phyloP scores from a whole-genome alignment of 257 asterid species.

The Dorcoceras hygrometricum region DNA sequence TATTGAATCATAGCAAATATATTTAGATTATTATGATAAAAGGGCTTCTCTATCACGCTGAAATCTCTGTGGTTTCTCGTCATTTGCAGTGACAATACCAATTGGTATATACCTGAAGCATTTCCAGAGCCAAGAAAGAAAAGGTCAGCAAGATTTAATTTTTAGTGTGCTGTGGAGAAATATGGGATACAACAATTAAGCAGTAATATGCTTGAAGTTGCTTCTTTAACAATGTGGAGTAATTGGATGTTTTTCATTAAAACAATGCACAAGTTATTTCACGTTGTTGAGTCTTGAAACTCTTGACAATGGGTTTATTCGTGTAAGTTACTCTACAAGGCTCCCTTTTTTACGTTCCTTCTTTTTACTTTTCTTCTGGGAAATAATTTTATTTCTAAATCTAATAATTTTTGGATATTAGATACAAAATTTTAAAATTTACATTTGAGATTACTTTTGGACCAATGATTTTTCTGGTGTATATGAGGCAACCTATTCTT shows the following conservation, averaged over 20 bases:
- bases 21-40: constrained; percentile 13
- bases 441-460: too few species aligned
- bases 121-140: constrained; percentile 18
- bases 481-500: constrained; percentile 33
- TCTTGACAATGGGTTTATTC: constrained; percentile 22
- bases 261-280: constrained; percentile 27
- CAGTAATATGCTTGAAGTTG: too few species aligned
- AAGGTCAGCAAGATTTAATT: neutral
- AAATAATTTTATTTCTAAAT: neutral
- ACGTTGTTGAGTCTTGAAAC: constrained; percentile 25
- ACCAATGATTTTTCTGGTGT: too few species aligned
- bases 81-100: constrained; percentile 20
- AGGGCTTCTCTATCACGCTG: constrained; percentile 27
- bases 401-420: neutral
- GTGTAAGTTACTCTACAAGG: constrained; percentile 15
- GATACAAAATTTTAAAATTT: neutral
- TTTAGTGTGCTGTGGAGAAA: too few species aligned
- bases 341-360: neutral
- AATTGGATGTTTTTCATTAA: constrained; percentile 25
- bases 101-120: neutral
- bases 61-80: constrained; percentile 18
- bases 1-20: constrained; percentile 22
- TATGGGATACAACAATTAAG: too few species aligned
- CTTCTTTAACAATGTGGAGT: constrained; percentile 28
- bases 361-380: neutral